Evolutionary conservation across 768 basidiomycete species (phyloP), one percentile per base, ranked within the genome.

Genomic region (Macrolepiota fuliginosa): DNA sequence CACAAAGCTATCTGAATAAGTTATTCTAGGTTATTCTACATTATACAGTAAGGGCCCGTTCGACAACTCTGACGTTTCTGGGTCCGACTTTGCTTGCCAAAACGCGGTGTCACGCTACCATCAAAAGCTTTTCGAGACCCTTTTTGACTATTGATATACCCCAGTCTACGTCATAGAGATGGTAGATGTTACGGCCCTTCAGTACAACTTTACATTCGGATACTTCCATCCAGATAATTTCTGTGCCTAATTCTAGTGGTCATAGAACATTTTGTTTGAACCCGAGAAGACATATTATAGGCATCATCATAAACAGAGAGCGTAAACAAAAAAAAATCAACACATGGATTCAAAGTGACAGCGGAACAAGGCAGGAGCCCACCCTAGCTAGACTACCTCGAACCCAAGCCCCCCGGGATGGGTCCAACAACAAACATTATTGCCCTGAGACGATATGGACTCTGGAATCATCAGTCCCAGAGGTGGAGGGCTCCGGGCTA

Each of bases 1-100:
- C 62, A 92, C 90, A 32, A 92, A 92, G 73, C 83, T 82, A 47
- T 79, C 79, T 54, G 83, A 83, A 67, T 84, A 73, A 71, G n/a
- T n/a, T n/a, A n/a, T n/a, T n/a, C n/a, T n/a, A n/a, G n/a, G 9
- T 42, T 11, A 17, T 56, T 40, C 42, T 24, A 17, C 37, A 32
- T 40, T 7, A 12, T 53, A 52, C 12, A 42, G 32, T 53, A 60
- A 24, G n/a, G n/a, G n/a, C n/a, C n/a, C n/a, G n/a, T n/a, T n/a
- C n/a, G n/a, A n/a, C n/a, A n/a, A n/a, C n/a, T n/a, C n/a, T n/a
- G n/a, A n/a, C n/a, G n/a, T n/a, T n/a, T n/a, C n/a, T n/a, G n/a
- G n/a, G n/a, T n/a, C n/a, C n/a, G n/a, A n/a, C n/a, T n/a, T n/a
- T n/a, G n/a, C n/a, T n/a, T n/a, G n/a, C n/a, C n/a, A n/a, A n/a